phyloP scores from a whole-genome alignment of 2,329 filamentous ascomycete species.

The Aspergillus udagawae region DNA sequence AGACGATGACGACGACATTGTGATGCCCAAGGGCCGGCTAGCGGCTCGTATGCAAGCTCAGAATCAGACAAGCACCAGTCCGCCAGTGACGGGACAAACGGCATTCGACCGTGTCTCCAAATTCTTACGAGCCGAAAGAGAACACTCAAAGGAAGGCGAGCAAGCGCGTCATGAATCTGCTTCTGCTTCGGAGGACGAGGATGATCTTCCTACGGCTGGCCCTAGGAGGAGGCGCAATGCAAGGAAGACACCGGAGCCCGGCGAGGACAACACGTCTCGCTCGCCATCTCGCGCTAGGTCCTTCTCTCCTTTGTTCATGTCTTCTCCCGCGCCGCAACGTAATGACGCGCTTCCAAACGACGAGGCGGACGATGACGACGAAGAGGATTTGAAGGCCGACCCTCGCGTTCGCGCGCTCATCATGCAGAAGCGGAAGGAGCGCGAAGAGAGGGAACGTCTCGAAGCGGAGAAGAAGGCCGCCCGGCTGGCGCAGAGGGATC shows the following conservation, averaged over 20 bases:
- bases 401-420: conserved; percentile 68
- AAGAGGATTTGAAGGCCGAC: conserved; percentile 36
- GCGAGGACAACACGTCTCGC: conserved; percentile 23
- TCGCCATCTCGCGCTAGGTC: conserved; percentile 25
- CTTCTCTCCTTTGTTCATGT: conserved; percentile 45
- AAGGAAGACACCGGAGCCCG: conserved; percentile 24
- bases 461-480: conserved; percentile 41
- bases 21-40: conserved; percentile 59
- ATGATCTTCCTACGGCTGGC: conserved; percentile 28
- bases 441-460: conserved; percentile 61
- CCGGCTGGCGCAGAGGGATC: conserved; percentile 26
- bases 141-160: conserved; percentile 4
- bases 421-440: conserved; percentile 68
- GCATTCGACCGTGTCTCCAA: conserved; percentile 41
- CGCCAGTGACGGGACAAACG: conserved; percentile 18
- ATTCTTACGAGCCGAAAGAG: conserved; percentile 15
- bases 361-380: conserved; percentile 18
- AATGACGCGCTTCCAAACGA: conserved; percentile 15
- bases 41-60: conserved; percentile 59
- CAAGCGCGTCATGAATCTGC: conserved; percentile 10
- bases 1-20: conserved; percentile 46
- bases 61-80: conserved; percentile 16
- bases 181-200: conserved; percentile 24
- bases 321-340: conserved; percentile 23
- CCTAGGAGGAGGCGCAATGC: conserved; percentile 28